Evolutionary conservation across 2,329 filamentous ascomycete species (phyloP).

Genomic region (Harringtonia aguacate): DNA sequence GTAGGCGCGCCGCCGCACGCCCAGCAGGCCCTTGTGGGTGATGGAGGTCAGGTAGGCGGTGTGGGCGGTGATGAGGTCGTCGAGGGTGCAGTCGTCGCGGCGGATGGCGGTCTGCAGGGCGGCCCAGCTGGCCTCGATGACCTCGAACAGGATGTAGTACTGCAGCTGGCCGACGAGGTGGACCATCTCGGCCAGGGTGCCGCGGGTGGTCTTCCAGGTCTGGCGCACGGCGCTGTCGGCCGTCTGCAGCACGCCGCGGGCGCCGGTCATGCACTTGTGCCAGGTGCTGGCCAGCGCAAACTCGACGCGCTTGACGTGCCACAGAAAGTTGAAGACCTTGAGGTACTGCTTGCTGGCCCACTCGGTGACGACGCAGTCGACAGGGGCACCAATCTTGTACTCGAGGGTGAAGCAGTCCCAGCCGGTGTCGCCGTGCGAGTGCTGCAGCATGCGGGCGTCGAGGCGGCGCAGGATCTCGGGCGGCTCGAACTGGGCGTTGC

Average conservation of each 20-base stretch:
- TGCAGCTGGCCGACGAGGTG: constrained; percentile 96
- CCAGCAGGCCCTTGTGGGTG: constrained; percentile 89
- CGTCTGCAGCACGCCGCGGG: constrained; percentile 77
- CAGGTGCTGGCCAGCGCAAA: constrained; percentile 86
- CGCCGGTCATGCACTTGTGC: constrained; percentile 91
- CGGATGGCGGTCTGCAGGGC: constrained; percentile 74
- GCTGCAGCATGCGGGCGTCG: constrained; percentile 95
- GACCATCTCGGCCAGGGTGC: constrained; percentile 91
- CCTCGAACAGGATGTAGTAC: constrained; percentile 97
- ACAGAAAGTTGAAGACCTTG: constrained; percentile 98
- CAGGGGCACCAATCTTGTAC: constrained; percentile 93
- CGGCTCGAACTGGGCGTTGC: constrained; percentile 92
- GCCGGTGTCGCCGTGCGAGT: constrained; percentile 92
- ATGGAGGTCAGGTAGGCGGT: constrained; percentile 85
- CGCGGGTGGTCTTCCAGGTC: constrained; percentile 85
- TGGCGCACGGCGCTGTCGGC: constrained; percentile 56
- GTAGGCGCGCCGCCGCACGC: constrained; percentile 46
- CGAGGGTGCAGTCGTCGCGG: constrained; percentile 75
- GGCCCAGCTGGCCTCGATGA: constrained; percentile 94
- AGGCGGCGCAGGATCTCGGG: constrained; percentile 83
- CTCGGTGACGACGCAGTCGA: constrained; percentile 93
- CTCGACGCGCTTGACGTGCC: constrained; percentile 95
- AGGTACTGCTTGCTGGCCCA: constrained; percentile 95
- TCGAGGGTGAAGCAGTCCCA: constrained; percentile 99
- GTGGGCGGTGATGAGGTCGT: constrained; percentile 90